phyloP scores from a whole-genome alignment of 2,329 filamentous ascomycete species.

The Pseudocercospora cruenta region DNA sequence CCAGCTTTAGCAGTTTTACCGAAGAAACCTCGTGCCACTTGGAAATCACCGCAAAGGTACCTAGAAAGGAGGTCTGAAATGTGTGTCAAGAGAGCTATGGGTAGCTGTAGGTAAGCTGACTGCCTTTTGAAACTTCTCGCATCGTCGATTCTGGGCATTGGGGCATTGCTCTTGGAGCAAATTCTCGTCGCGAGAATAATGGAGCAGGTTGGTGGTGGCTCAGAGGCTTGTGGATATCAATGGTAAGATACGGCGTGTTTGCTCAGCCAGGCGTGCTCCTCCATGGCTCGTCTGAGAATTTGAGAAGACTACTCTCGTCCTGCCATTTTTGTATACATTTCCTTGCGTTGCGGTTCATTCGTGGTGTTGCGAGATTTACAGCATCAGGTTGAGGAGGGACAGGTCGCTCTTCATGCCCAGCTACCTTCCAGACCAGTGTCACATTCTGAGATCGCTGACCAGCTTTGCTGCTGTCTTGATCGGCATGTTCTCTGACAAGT shows the following conservation, averaged over 20 bases:
- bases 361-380: neutral
- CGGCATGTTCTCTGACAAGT: neutral
- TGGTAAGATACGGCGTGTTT: too few species aligned
- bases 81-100: neutral
- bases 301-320: neutral
- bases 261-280: neutral
- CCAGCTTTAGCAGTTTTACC: neutral
- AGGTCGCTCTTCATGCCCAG: neutral
- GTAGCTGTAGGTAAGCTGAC: neutral
- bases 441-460: neutral
- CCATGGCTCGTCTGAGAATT: neutral
- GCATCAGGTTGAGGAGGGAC: neutral
- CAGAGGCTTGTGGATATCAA: too few species aligned
- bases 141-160: neutral
- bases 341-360: neutral
- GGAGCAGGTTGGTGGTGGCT: too few species aligned
- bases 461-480: neutral
- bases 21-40: neutral
- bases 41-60: neutral
- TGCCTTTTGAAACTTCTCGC: neutral
- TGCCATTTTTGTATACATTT: neutral
- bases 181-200: neutral
- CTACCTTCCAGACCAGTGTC: neutral
- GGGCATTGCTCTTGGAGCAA: neutral
- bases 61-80: neutral